phyloP scores from a whole-genome alignment of 78 protist species.

The Planoprotostelium fungivorum region DNA sequence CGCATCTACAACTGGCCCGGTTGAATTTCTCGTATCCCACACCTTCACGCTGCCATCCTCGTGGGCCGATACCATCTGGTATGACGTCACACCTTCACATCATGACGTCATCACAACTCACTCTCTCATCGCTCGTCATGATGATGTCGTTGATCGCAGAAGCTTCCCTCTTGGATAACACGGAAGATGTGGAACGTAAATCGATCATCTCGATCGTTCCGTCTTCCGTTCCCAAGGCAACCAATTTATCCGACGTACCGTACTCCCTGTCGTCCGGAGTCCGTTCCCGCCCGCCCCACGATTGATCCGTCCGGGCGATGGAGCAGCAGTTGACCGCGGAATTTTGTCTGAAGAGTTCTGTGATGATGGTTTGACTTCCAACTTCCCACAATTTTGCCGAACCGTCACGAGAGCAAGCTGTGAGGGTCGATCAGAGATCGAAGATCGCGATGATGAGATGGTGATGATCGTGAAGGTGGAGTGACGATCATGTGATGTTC shows the following conservation, averaged over 20 bases:
- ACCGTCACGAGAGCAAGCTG: constrained; percentile 60
- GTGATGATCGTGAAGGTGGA: too few species aligned
- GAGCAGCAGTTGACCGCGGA: constrained; percentile 42
- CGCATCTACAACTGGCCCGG: neutral
- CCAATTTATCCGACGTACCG: constrained; percentile 38
- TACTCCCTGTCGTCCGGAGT: constrained; percentile 29
- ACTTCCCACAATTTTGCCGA: constrained; percentile 41
- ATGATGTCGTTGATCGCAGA: too few species aligned
- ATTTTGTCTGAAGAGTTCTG: constrained; percentile 4
- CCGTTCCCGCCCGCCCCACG: neutral
- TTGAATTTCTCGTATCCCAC: neutral
- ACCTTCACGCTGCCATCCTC: neutral
- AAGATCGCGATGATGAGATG: too few species aligned
- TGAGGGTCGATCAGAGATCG: too few species aligned
- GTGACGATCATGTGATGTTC: too few species aligned
- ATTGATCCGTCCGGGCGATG: neutral
- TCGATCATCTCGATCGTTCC: constrained; percentile 28
- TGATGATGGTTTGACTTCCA: constrained; percentile 19
- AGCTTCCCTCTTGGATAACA: too few species aligned
- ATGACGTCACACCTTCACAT: neutral
- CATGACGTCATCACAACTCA: neutral
- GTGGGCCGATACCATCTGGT: neutral
- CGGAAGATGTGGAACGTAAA: constrained; percentile 16
- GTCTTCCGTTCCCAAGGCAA: constrained; percentile 25
- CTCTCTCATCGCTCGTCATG: too few species aligned